A percentile compares a stretch with the other conserved stretches of the same genome.
Conservation (phyloP, 2,329 filamentous ascomycete species). For the Paracamarosporium sp. region DNA sequence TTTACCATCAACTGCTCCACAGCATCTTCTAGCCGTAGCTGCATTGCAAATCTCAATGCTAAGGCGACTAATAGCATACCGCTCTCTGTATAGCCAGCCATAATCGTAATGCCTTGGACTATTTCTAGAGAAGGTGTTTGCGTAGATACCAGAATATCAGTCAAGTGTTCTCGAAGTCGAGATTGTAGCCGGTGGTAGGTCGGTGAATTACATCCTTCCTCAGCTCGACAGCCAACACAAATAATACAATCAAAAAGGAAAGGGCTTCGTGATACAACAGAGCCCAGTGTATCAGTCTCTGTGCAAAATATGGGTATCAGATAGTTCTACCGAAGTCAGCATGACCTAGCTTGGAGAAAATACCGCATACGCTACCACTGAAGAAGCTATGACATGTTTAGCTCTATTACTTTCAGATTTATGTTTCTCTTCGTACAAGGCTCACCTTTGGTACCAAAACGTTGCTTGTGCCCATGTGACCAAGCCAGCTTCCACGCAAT, state of each 20-base stretch:
- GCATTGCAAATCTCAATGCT: slow-evolving; percentile 59
- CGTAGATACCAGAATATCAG: slow-evolving; percentile 54
- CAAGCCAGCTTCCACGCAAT: slow-evolving; percentile 31
- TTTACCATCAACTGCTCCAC: slow-evolving; percentile 51
- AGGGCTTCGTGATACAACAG: slow-evolving; percentile 55
- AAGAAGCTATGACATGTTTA: slow-evolving; percentile 33
- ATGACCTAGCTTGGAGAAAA: not conserved
- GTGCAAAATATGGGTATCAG: slow-evolving; percentile 59
- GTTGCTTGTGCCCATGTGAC: slow-evolving; percentile 34
- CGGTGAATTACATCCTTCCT: slow-evolving; percentile 49
- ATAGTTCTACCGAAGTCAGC: slow-evolving; percentile 45
- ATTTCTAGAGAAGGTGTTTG: slow-evolving; percentile 54
- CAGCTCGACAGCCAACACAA: slow-evolving; percentile 59
- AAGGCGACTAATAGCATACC: slow-evolving; percentile 58
- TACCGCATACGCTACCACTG: slow-evolving; percentile 30
- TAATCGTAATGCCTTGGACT: slow-evolving; percentile 59
- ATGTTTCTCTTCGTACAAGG: not conserved
- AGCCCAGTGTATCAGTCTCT: slow-evolving; percentile 53
- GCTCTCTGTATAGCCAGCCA: slow-evolving; percentile 61
- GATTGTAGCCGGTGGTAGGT: slow-evolving; percentile 43
- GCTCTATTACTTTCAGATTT: slow-evolving; percentile 1
- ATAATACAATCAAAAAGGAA: slow-evolving; percentile 61
- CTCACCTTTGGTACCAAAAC: slow-evolving; percentile 31
- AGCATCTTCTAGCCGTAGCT: slow-evolving; percentile 50
- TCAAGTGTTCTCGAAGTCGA: slow-evolving; percentile 49